phyloP scores from a whole-genome alignment of 2,329 filamentous ascomycete genomes.

The Calonectria pseudoreteaudii region DNA sequence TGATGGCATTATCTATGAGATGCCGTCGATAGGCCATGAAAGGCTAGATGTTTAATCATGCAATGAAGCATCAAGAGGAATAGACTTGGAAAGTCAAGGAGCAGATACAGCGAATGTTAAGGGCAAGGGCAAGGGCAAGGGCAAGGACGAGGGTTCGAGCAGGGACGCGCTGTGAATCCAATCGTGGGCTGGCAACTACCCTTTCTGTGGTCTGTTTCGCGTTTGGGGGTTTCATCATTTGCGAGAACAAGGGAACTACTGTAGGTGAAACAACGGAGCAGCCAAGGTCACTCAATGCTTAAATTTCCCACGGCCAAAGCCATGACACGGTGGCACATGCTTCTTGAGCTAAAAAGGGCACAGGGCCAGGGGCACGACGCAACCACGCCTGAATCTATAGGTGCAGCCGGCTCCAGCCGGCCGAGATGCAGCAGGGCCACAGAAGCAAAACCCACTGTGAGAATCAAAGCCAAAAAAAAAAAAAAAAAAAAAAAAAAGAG shows the following conservation, averaged over 20 bases:
- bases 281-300: constrained; percentile 7
- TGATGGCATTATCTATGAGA: neutral
- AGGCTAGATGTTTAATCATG: neutral
- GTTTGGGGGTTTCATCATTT: constrained; percentile 36
- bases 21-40: neutral
- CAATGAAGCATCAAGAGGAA: neutral
- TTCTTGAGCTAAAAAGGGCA: neutral
- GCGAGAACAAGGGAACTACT: constrained; percentile 25
- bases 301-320: neutral
- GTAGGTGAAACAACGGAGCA: constrained; percentile 42
- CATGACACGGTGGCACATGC: constrained; percentile 10
- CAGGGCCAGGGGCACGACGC: neutral
- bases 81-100: constrained; percentile 1
- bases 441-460: constrained; percentile 5
- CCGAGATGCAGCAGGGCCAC: constrained; percentile 2
- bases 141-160: constrained; percentile 13
- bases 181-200: constrained; percentile 12
- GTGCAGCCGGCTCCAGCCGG: constrained; percentile 1
- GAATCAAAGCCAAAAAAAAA: neutral
- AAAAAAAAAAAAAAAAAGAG: neutral
- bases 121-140: constrained; percentile 5
- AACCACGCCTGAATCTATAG: neutral
- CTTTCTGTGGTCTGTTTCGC: constrained; percentile 35
- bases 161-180: constrained; percentile 13
- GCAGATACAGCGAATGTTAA: neutral